Evolutionary conservation across 441 rosid species (phyloP), one percentile per base, ranked within the genome.

Genomic region (Erodium moschatum): DNA sequence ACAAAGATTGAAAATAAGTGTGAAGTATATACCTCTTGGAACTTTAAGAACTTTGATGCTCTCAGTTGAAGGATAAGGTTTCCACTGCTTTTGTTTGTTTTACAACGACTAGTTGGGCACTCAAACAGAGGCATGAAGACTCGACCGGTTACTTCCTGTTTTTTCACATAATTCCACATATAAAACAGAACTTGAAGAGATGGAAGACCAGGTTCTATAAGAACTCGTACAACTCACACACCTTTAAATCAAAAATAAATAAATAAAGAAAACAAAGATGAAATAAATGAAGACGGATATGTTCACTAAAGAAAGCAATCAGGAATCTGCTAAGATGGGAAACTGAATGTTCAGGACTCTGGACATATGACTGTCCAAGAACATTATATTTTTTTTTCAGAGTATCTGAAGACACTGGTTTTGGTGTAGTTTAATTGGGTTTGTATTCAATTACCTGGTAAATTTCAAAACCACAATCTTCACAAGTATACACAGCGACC

Each of bases 401-500:
- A 18, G 58, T 54, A 70, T 20, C 42, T 69, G 65, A 73, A 10
- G 33, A 68, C 27, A 69, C 67, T 33, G 46, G 13, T 38, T 65
- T 40, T 40, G 15, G n/a, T 9, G 27, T 35, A 50, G 66, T n/a
- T 24, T 44, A 67, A 63, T 42, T 60, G 48, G 46, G 70, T 44
- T 0, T 50, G 20, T 9, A 50, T 12, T 11, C n/a, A 1, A 11
- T 77, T 81, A 92, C 97, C 98, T 92, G 97, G 75, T 95, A 95
- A 69, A 92, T 95, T 78, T 95, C 99, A 79, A 85, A 89, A 46
- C 98, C 96, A 67, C 98, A 95, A n/a, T 89, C 96, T 81, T 95
- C 99, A 69, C 99, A 95, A 9, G 99, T 92, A 80, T 92, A 95
- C 1, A 95, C 97, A 72, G 99, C 97, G 8, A 92, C 97, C 64